Evolutionary conservation across 2,329 filamentous ascomycete species (phyloP), one percentile per base, ranked within the genome.

Genomic region (Pseudogymnoascus verrucosus): DNA sequence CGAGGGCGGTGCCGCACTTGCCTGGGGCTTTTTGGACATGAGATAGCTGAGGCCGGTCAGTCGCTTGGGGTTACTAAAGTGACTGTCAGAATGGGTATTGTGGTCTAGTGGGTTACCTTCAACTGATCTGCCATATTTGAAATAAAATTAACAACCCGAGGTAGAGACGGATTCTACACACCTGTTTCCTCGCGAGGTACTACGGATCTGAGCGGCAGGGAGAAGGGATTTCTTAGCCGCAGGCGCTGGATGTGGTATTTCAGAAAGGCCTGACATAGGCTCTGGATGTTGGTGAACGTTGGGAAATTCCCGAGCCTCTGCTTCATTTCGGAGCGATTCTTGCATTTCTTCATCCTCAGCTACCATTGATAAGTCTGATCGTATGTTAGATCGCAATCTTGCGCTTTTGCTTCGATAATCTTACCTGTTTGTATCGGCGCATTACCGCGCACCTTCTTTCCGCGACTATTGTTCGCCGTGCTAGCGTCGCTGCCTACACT

Each of bases 291-390:
- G 64, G 21, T 34, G 64, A 62, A 26, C 5, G 51, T 40, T 40
- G 40, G 47, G 63, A 40, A 66, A 5, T 60, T 21, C 47, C 60
- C 16, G 36, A 21, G 23, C 62, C 21, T 31, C 10, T 44, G 64
- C 63, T 57, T 63, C 23, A 23, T 60, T 51, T 23, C 67, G 67
- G 11, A 23, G 26, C 23, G 37, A 57, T 21, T 5, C 51, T 19
- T 57, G 51, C n/a, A 34, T 57, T 31, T 57, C 51, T 34, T 57
- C 51, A 19, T 66, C 70, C 65, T 73, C 72, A 7, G 61, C 65
- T 11, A 74, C 69, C 5, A 68, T 66, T 12, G 70, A 69, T 14
- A 73, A 64, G 23, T 71, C 71, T 73, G 44, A 10, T 61, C 1
- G 31, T 6, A 19, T 11, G 61, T 51, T 23, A 59, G 36, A 8